These are phyloP conservation scores for Aureobasidium pullulans DNA, from an alignment of 2,329 filamentous ascomycete genomes.

Conservation along the genomic window DNA sequence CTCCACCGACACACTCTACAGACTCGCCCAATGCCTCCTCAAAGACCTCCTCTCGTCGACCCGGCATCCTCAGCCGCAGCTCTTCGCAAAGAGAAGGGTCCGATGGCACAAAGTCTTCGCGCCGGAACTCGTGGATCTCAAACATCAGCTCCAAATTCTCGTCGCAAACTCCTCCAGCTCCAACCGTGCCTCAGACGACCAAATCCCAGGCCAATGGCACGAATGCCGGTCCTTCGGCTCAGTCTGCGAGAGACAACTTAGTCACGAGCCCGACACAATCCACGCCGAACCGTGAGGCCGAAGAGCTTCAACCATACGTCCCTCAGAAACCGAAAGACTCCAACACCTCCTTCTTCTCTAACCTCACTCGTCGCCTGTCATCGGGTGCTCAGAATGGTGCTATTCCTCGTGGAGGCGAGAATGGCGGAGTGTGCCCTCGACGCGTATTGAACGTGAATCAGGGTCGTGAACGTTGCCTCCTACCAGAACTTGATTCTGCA, in stretches of 20 bases:
- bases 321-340: slow-evolving; percentile 62
- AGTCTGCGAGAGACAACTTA: slow-evolving; percentile 28
- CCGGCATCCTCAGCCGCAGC: slow-evolving; percentile 34
- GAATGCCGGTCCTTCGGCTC: slow-evolving; percentile 25
- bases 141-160: slow-evolving; percentile 91
- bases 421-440: slow-evolving; percentile 69
- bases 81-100: slow-evolving; percentile 30
- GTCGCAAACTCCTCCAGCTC: slow-evolving; percentile 17
- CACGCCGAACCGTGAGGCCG: slow-evolving; percentile 39
- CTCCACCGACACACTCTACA: slow-evolving; percentile 14
- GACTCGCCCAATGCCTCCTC: slow-evolving; percentile 20
- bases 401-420: slow-evolving; percentile 45
- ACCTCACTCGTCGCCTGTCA: slow-evolving; percentile 74
- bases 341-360: slow-evolving; percentile 69
- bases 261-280: slow-evolving; percentile 44
- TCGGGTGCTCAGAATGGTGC: slow-evolving; percentile 44
- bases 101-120: slow-evolving; percentile 26
- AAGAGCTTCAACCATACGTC: slow-evolving; percentile 52
- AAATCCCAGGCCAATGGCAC: slow-evolving; percentile 20
- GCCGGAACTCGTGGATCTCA: slow-evolving; percentile 82
- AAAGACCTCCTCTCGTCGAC: slow-evolving; percentile 25
- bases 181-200: slow-evolving; percentile 21
- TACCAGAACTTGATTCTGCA: slow-evolving; percentile 69
- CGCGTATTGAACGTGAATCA: slow-evolving; percentile 78
- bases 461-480: slow-evolving; percentile 67